These are phyloP conservation scores for Ophiostoma populinum DNA, from an alignment of 2,329 filamentous ascomycete species.

Conservation along the genomic window DNA sequence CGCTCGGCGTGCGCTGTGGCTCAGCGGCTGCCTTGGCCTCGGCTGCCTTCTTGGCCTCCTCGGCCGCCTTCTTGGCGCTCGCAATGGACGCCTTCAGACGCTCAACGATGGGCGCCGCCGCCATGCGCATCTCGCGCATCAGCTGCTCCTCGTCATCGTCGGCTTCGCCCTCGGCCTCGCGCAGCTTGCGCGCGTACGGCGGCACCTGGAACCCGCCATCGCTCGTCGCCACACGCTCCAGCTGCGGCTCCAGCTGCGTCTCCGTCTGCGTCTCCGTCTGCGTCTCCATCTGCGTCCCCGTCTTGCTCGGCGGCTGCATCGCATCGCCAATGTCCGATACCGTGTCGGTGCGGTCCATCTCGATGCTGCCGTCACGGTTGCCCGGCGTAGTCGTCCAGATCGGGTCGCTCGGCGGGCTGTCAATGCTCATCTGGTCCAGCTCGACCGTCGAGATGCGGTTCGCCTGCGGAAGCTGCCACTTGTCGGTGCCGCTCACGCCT, in stretches of 20 bases:
- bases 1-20: too few relatives aligned
- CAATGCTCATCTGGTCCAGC: conserved; percentile 19
- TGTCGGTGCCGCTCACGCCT: too few relatives aligned
- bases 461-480: too few relatives aligned
- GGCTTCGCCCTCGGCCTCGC: conserved; percentile 10
- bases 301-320: too few relatives aligned
- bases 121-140: conserved; percentile 23
- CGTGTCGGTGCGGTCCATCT: conserved; percentile 17
- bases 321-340: too few relatives aligned
- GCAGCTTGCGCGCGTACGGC: conserved; percentile 7
- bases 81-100: too few relatives aligned
- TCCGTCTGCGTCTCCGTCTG: too few relatives aligned
- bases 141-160: conserved; percentile 12
- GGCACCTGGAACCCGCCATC: conserved; percentile 7
- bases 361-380: conserved; percentile 9
- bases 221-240: neutral
- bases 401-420: conserved; percentile 19
- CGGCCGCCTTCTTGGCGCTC: too few relatives aligned
- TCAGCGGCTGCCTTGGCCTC: too few relatives aligned
- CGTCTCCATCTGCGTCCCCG: too few relatives aligned
- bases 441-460: conserved; percentile 21
- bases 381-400: conserved; percentile 17
- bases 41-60: conserved; percentile 29
- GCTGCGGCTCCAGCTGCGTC: too few relatives aligned
- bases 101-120: conserved; percentile 24